Conservation (phyloP, 2,329 filamentous ascomycete genomes). For the Claviceps humidiphila region DNA sequence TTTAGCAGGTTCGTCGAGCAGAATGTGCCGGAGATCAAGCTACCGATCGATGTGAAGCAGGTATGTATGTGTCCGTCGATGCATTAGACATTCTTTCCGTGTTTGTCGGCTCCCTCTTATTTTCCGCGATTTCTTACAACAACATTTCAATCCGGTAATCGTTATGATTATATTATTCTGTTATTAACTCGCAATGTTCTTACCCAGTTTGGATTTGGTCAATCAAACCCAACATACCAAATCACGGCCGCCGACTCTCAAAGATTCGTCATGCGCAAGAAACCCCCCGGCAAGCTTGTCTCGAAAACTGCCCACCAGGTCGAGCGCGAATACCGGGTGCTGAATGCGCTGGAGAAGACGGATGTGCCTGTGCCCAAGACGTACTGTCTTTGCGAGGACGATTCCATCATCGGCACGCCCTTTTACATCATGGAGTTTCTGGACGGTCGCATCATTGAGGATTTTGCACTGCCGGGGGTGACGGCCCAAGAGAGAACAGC, state of each 20-base stretch:
- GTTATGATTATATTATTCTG: no score
- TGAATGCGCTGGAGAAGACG: constrained; percentile 65
- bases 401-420: constrained; percentile 65
- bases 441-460: constrained; percentile 85
- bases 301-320: constrained; percentile 93
- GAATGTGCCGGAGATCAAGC: constrained; percentile 72
- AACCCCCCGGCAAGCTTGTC: constrained; percentile 86
- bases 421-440: constrained; percentile 98
- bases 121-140: not conserved
- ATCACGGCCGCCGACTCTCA: constrained; percentile 57
- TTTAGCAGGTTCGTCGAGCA: constrained; percentile 66
- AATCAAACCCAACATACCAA: constrained; percentile 95
- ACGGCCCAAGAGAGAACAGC: constrained; percentile 53
- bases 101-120: not conserved
- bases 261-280: constrained; percentile 88
- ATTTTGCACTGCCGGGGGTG: constrained; percentile 67
- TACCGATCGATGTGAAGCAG: constrained; percentile 80
- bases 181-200: no score
- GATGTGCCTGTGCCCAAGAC: constrained; percentile 77
- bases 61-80: constrained; percentile 31
- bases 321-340: constrained; percentile 86
- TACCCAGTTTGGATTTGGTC: constrained; percentile 80
- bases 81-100: not conserved
- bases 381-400: constrained; percentile 77
- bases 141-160: not conserved